Conservation (phyloP, 1,284 basidiomycete species). For the Papiliotrema nemorosa region DNA sequence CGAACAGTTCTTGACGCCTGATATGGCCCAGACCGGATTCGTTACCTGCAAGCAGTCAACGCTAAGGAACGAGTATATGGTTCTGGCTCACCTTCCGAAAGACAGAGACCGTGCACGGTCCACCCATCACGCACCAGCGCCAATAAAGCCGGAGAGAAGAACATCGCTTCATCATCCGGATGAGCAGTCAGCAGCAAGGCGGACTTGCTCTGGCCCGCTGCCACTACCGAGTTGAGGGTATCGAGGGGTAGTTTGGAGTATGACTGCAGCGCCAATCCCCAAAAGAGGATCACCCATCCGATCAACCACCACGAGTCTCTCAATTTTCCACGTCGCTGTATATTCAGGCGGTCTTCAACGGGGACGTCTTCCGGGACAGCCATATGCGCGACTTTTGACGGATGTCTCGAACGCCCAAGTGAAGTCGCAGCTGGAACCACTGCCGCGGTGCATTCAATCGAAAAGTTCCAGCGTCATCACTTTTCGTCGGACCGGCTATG, state of each 20-base stretch:
- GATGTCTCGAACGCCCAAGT: too few relatives aligned
- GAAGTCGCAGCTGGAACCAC: too few relatives aligned
- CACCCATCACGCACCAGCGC: conserved; percentile 34
- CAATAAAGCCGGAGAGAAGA: conserved; percentile 58
- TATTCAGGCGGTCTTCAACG: too few relatives aligned
- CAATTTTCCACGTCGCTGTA: too few relatives aligned
- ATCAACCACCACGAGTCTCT: background rate
- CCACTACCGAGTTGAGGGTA: background rate
- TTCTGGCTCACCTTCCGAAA: conserved; percentile 48
- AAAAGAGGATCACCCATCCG: background rate
- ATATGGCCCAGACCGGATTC: conserved; percentile 71
- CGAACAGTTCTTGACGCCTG: conserved; percentile 63
- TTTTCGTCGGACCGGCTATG: too few relatives aligned
- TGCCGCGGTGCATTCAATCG: too few relatives aligned
- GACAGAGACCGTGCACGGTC: conserved; percentile 49
- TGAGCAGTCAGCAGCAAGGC: conserved; percentile 52
- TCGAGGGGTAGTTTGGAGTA: background rate
- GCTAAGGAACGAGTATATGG: too few relatives aligned
- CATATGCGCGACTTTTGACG: too few relatives aligned
- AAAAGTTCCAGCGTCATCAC: too few relatives aligned
- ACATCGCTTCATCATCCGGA: conserved; percentile 68
- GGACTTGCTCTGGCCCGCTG: background rate
- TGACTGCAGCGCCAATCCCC: background rate
- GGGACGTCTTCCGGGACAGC: too few relatives aligned
- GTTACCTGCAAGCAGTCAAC: conserved; percentile 54